Base-by-base conservation (phyloP, 2,329 filamentous ascomycete genomes). In the Lizonia empirigonia region DNA sequence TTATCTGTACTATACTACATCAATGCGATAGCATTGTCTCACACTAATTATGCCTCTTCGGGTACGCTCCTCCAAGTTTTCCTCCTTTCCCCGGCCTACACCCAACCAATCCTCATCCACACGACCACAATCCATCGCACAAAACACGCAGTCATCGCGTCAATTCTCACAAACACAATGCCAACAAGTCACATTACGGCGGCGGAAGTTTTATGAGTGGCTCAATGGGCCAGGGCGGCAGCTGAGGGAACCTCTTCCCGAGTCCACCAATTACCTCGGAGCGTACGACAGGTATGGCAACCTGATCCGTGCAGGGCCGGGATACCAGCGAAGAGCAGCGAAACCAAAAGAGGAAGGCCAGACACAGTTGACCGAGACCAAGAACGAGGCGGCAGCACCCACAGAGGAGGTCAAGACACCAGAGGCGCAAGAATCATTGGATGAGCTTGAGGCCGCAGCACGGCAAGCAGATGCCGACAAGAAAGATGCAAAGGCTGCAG, bases 181-280 rank as follows among this genome's bases (percentile, higher is more conserved):
- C 53, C 65, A 62, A 24, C 68, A 67, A 41, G 59, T 76, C 49
- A 85, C 82, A 34, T 75, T 75, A 58, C 76, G 81, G 33, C 80
- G 83, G 53, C 74, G 76, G 50, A 72, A 78, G 40, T 85, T 86
- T 77, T 84, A 80, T 60, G 71, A 74, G 55, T 87, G 84, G 84
- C 75, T 87, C 29, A 78, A 81, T 53, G 80, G 80, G 1, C 78
- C 80, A 22, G 82, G 82, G 8, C 69, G 68, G 57, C 70, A 67
- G 18, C 78, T 84, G 59, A 75, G 74, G 45, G 63, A 79, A 10
- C 80, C 79, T 33, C 61, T 81, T 2, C 74, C 76, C 0, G 72
- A 73, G 27, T 79, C 78, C 20, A 83, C 81, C 22, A 84, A 83
- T 55, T 84, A 84, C 61, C 71, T 84, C 15, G 76, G 74, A 48